These are phyloP conservation scores for Emiliania huxleyi DNA, from an alignment of 78 protist species.

Conservation along the genomic window DNA sequence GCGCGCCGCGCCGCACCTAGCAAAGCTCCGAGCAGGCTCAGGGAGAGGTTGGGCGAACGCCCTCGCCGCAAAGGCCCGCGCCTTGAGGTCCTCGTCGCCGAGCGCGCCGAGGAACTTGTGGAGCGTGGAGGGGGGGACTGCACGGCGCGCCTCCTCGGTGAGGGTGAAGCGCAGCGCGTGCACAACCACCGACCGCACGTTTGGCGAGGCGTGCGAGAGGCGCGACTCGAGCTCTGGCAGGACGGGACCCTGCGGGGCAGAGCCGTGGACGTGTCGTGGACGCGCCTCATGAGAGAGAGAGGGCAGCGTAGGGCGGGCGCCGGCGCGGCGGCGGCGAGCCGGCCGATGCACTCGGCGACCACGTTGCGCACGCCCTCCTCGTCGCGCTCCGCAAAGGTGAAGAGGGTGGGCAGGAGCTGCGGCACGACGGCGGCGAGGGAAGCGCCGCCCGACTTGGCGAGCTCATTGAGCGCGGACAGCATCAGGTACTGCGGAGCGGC, in stretches of 20 bases:
- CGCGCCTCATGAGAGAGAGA: too few relatives aligned
- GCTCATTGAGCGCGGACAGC: conserved; percentile 81
- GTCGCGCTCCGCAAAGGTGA: conserved; percentile 59
- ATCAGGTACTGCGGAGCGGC: too few relatives aligned
- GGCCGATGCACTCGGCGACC: conserved; percentile 91
- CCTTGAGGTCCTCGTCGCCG: conserved; percentile 59
- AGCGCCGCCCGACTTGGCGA: conserved; percentile 21
- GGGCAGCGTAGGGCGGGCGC: too few relatives aligned
- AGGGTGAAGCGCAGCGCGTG: conserved; percentile 76
- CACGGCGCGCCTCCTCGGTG: conserved; percentile 45
- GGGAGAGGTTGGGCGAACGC: too few relatives aligned
- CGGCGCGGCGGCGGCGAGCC: conserved; percentile 73
- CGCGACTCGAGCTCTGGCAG: conserved; percentile 52
- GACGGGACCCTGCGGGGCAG: too few relatives aligned
- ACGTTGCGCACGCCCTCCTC: conserved; percentile 92
- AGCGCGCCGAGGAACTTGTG: conserved; percentile 54
- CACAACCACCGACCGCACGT: conserved; percentile 65
- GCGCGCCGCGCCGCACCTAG: conserved; percentile 80
- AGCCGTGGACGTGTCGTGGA: too few relatives aligned
- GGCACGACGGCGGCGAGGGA: neutral
- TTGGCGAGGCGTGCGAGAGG: neutral
- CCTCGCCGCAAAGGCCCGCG: too few relatives aligned
- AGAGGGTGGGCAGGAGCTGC: conserved; percentile 56
- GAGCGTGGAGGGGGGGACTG: conserved; percentile 50
- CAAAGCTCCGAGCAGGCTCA: too few relatives aligned